phyloP scores from a whole-genome alignment of 2,329 filamentous ascomycete species.

The Orbilia javanica region DNA sequence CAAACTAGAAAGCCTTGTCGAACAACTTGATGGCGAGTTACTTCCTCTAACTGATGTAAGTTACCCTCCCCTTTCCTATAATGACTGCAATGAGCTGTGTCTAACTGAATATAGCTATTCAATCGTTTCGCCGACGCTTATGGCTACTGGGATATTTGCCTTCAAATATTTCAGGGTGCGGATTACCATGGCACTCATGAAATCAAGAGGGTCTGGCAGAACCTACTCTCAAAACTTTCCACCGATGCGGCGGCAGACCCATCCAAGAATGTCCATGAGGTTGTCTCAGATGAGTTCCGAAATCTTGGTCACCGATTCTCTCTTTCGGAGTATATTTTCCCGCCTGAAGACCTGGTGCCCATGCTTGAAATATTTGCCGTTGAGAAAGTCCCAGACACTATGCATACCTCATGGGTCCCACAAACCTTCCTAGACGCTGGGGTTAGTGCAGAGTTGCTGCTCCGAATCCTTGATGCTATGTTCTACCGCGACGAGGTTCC shows the following conservation, averaged over 20 bases:
- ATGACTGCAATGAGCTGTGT: not conserved
- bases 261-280: slow-evolving; percentile 75
- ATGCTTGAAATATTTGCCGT: slow-evolving; percentile 75
- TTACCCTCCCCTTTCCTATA: slow-evolving; percentile 58
- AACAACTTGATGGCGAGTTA: slow-evolving; percentile 81
- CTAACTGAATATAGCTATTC: slow-evolving; percentile 75
- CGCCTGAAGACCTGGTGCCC: slow-evolving; percentile 69
- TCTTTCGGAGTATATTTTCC: slow-evolving; percentile 76
- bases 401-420: slow-evolving; percentile 68
- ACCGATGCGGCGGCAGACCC: slow-evolving; percentile 67
- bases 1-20: slow-evolving; percentile 74
- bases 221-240: slow-evolving; percentile 80
- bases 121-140: slow-evolving; percentile 91
- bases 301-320: slow-evolving; percentile 76
- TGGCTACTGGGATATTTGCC: slow-evolving; percentile 91
- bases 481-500: slow-evolving; percentile 77
- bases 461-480: slow-evolving; percentile 74
- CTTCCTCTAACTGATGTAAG: slow-evolving; percentile 80
- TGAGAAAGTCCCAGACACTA: slow-evolving; percentile 72
- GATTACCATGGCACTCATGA: slow-evolving; percentile 90
- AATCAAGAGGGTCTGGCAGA: slow-evolving; percentile 86
- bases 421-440: slow-evolving; percentile 76
- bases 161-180: slow-evolving; percentile 90
- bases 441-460: slow-evolving; percentile 73
- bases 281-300: slow-evolving; percentile 74